phyloP scores from a whole-genome alignment of 2,329 filamentous ascomycete species.

The Fusarium oxysporum region DNA sequence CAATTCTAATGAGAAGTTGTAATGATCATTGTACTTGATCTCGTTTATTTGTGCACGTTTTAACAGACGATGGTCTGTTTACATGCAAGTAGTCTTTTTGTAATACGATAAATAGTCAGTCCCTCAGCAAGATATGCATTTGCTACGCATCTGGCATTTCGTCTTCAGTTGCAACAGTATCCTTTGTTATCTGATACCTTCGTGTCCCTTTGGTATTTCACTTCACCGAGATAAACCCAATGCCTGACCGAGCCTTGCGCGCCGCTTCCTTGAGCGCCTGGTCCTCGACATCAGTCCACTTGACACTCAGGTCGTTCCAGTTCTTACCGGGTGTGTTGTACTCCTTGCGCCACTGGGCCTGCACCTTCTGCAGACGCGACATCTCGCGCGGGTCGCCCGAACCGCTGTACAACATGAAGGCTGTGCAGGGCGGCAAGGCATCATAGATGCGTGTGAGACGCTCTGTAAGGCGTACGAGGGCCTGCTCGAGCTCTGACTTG shows the following conservation, averaged over 20 bases:
- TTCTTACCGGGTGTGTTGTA: conserved; percentile 72
- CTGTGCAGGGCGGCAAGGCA: conserved; percentile 72
- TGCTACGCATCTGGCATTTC: neutral
- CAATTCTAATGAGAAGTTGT: conserved; percentile 37
- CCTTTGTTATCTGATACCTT: neutral
- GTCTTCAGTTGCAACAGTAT: neutral
- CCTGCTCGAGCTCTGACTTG: conserved; percentile 56
- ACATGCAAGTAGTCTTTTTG: neutral
- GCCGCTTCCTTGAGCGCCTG: conserved; percentile 70
- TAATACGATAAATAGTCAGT: neutral
- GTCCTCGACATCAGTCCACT: conserved; percentile 76
- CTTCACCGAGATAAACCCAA: conserved; percentile 75
- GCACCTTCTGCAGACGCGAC: conserved; percentile 70
- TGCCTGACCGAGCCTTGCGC: conserved; percentile 67
- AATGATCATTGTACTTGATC: conserved; percentile 35
- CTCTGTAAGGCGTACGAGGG: conserved; percentile 58
- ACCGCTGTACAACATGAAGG: conserved; percentile 72
- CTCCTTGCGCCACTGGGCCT: conserved; percentile 71
- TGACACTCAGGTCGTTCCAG: conserved; percentile 74
- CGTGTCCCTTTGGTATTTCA: conserved; percentile 48
- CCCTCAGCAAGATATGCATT: neutral
- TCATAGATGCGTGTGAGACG: conserved; percentile 68
- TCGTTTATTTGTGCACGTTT: neutral
- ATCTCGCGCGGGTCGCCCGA: conserved; percentile 76
- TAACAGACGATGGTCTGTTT: neutral